Base-by-base conservation (phyloP, 805 yeast species). In the Metschnikowia shivogae region DNA sequence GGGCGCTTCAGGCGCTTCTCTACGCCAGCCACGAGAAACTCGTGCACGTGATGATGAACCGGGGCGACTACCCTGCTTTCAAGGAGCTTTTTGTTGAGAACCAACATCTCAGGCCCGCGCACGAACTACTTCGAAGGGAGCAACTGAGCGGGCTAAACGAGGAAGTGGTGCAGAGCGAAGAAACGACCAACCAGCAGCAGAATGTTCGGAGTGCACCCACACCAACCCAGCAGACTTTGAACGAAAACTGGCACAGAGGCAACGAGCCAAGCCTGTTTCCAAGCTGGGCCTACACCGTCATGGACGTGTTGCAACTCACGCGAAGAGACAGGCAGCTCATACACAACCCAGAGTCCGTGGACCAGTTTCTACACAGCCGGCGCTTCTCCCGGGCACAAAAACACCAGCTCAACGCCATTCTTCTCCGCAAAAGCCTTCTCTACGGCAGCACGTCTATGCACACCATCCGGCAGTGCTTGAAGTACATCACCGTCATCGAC, bases 21-120 rank as follows among this genome's bases (percentile, higher is more conserved):
- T 36, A 61, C 9, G 29, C 41, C 4, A 45, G 55, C 26, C 58
- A 58, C 45, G 58, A 58, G 29, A 45, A 43, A 3, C 44, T 68
- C 32, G 49, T 58, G 13, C 64, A 65, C 37, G 40, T 57, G n/a
- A 45, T 63, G 45, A 60, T 66, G 42, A 66, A 66, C 41, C 50
- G 55, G 7, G 54, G 57, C 31, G 57, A 57, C 28, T 64, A 55
- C 46, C 42, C 47, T 8, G 34, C 57, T 5, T 67, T 67, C 46
- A 31, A 34, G 13, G 38, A 36, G 24, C 48, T 44, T 8, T 19
- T 48, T n/a, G 34, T 33, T 22, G 26, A 22, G 8, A 22, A 22
- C 3, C 26, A 22, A 22, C 8, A 22, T 3, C 26, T 22, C 26
- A 22, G 26, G 26, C 26, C 3, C 4, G 26, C 3, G 26, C 26